Base-by-base conservation (phyloP, 208 protist species). In the Leishmania martiniquensis region DNA sequence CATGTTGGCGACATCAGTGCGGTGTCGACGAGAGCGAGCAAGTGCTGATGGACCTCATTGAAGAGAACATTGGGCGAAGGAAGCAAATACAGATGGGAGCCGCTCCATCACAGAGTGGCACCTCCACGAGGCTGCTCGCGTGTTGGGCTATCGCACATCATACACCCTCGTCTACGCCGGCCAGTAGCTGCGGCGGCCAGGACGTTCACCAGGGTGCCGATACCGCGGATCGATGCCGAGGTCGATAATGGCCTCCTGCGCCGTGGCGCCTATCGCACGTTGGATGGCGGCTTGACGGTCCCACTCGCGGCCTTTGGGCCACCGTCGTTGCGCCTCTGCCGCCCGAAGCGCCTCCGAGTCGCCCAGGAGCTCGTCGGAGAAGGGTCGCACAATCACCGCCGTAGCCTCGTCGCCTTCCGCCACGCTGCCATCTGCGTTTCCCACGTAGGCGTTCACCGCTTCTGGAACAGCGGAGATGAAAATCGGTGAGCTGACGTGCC, bases 231-330 rank as follows among this genome's bases (percentile, higher is more conserved):
- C 92, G 44, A 95, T 80, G 15, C 80, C 76, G 22, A 87, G 77
- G 68, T 92, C 87, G 15, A 96, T 83, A 45, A 96, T 77, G 4
- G 90, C 89, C 81, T 96, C 92, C 86, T 96, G 92, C 52, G 74
- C 85, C 7, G 89, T 93, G 13, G 80, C 22, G 32, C 92, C 92
- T 4, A 92, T 80, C 13, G 82, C 86, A 22, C 70, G 34, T 4
- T 82, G 85, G 69, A 96, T 86, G 17, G 92, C 92, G n/a, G 87
- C 71, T 75, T 96, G 92, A 6, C 92, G 88, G 80, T 96, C 90
- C 90, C 92, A 94, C 77, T 96, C 92, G 1, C 92, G 81, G 5
- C 90, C 90, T 55, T 87, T 89, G 1, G 87, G 82, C 71, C 87
- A 83, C 25, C 80, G 77, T 13, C 89, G 89, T 51, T 47, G 22